Percentiles rank a stretch among this genome's conserved stretches.
Evolutionary conservation across 768 basidiomycete genomes (phyloP).

Genomic region (Rhizopogon vinicolor): DNA sequence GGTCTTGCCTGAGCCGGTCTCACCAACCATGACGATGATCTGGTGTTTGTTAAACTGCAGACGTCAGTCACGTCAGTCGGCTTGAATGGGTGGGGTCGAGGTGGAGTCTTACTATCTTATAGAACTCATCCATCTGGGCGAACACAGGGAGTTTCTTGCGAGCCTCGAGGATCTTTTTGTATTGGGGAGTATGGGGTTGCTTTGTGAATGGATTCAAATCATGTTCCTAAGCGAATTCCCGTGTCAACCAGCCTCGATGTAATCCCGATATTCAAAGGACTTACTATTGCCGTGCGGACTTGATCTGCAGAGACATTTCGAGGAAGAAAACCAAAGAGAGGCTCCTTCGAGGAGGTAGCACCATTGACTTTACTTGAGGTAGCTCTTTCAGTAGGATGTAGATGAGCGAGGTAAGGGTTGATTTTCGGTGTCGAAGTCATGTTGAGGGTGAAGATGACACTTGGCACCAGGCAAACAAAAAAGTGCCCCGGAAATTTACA

Average conservation of each 20-base stretch:
- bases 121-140: conserved; percentile 90
- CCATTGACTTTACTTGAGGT: neutral
- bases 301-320: conserved; percentile 62
- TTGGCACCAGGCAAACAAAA: no score
- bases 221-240: conserved; percentile 47
- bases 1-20: conserved; percentile 95
- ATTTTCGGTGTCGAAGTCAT: conserved; percentile 17
- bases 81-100: neutral
- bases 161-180: conserved; percentile 79
- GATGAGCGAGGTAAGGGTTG: conserved; percentile 55
- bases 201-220: conserved; percentile 89
- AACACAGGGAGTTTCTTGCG: conserved; percentile 91
- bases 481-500: no score
- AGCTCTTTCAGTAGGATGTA: conserved; percentile 23
- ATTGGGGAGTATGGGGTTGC: conserved; percentile 66
- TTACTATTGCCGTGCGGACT: conserved; percentile 67
- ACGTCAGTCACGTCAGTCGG: neutral
- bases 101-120: conserved; percentile 65
- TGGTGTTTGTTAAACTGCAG: conserved; percentile 44
- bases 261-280: conserved; percentile 14
- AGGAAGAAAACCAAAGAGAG: conserved; percentile 71
- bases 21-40: conserved; percentile 88
- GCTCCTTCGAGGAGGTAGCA: conserved; percentile 37
- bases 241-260: neutral
- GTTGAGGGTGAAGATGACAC: neutral